These are phyloP conservation scores for Cryphonectria japonica DNA, from an alignment of 2,329 filamentous ascomycete genomes.

Conservation along the genomic window DNA sequence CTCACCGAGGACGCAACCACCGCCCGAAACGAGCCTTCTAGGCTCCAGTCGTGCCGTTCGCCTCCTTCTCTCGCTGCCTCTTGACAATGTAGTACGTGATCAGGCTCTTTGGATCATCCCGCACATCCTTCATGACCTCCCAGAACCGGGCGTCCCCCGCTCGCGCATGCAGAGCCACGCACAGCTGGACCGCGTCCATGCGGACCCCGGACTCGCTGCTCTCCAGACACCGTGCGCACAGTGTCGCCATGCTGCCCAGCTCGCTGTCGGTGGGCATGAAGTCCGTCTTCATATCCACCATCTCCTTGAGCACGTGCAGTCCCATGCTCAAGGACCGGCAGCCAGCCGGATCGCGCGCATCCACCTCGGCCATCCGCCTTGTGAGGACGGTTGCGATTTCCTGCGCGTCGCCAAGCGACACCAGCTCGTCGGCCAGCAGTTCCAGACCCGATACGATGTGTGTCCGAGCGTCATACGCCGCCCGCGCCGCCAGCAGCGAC, in stretches of 20 bases:
- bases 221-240: conserved; percentile 62
- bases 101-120: conserved; percentile 74
- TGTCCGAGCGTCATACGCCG: conserved; percentile 67
- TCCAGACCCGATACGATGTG: conserved; percentile 78
- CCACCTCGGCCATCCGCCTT: conserved; percentile 50
- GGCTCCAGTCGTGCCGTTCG: conserved; percentile 6
- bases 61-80: conserved; percentile 58
- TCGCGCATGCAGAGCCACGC: conserved; percentile 69
- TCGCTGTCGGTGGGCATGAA: conserved; percentile 57
- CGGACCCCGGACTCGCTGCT: conserved; percentile 65
- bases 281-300: conserved; percentile 54
- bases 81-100: conserved; percentile 83
- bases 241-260: conserved; percentile 52
- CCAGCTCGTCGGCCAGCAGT: conserved; percentile 72
- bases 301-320: conserved; percentile 63
- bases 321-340: conserved; percentile 64
- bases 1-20: not conserved
- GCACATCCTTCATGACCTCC: conserved; percentile 65
- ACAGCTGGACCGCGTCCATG: conserved; percentile 81
- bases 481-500: conserved; percentile 67
- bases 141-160: conserved; percentile 68
- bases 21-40: conserved; percentile 17
- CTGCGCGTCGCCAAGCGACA: conserved; percentile 64
- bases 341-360: conserved; percentile 49
- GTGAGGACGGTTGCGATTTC: conserved; percentile 63